Base-by-base conservation (phyloP, 768 basidiomycete genomes). In the Gymnopilus junonius region DNA sequence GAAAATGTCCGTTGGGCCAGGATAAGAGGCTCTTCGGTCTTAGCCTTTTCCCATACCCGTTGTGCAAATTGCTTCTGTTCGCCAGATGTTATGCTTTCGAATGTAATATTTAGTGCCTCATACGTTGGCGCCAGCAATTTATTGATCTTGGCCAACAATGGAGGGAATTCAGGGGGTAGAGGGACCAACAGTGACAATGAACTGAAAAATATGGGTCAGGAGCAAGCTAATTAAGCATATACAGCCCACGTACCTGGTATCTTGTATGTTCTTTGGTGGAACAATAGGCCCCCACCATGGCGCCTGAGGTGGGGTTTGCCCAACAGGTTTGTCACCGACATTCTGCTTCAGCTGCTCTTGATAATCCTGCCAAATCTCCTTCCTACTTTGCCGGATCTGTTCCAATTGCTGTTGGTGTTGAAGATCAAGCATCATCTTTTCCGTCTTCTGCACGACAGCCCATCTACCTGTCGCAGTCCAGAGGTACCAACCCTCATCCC, bases 401-500 rank as follows among this genome's bases (percentile, higher is more conserved):
- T 82, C 76, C 67, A 80, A 73, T 48, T 75, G 64, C 43, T 80
- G 77, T 73, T 91, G 90, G 50, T 73, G 70, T 59, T 80, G 80
- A 43, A 93, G 76, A 62, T 83, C 84, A 59, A 79, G 70, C 67
- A 79, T 80, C 90, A 93, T 92, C 53, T 80, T 78, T 17, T 83
- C 75, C 54, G 87, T 73, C 68, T 85, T 87, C 70, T 88, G 84
- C 65, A 82, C 78, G 8, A 83, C 79, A 11, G 82, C 85, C 71
- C 78, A 79, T 51, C 81, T 78, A 53, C 80, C 86, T 58, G 79
- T 79, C 15, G 84, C 83, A 55, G 85, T 82, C 90, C 90, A 92
- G 42, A 93, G 68, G 69, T 93, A 93, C 83, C 84, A 89, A 4
- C 91, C 91, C 68, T 87, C 85, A 59, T 90, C 82, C 91, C 91